phyloP scores from a whole-genome alignment of 164 flowering plant genomes.

The Dillenia turbinata region DNA sequence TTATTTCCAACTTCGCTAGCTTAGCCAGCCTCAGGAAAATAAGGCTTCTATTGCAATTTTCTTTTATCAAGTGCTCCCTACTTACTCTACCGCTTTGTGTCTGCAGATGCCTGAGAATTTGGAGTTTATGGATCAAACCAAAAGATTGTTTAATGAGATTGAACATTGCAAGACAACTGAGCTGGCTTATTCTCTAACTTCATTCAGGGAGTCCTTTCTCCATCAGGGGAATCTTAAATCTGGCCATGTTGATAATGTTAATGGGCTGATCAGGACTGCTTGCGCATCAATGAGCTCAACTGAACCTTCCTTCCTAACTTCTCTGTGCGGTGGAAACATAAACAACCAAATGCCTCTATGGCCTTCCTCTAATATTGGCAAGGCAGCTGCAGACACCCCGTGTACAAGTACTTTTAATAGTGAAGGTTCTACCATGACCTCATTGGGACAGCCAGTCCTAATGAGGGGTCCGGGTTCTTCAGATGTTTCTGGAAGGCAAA shows the following conservation, averaged over 20 bases:
- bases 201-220: slow-evolving; percentile 22
- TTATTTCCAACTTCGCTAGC: no score
- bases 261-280: slow-evolving; percentile 19
- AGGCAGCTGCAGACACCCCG: slow-evolving; percentile 14
- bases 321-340: neutral
- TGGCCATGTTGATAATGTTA: slow-evolving; percentile 10
- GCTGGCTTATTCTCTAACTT: slow-evolving; percentile 28
- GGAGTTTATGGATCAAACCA: slow-evolving; percentile 50
- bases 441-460: slow-evolving; percentile 30
- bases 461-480: slow-evolving; percentile 15
- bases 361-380: slow-evolving; percentile 9
- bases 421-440: slow-evolving; percentile 32
- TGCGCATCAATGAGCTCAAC: slow-evolving; percentile 9
- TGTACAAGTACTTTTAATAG: slow-evolving; percentile 28
- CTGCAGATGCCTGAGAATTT: slow-evolving; percentile 52
- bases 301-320: slow-evolving; percentile 12
- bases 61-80: neutral
- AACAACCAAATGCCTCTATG: slow-evolving; percentile 3
- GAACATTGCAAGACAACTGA: slow-evolving; percentile 25
- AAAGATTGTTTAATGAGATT: slow-evolving; percentile 28
- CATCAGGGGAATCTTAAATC: slow-evolving; percentile 15
- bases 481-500: slow-evolving; percentile 13
- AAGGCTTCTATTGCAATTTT: no score
- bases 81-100: slow-evolving; percentile 6
- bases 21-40: no score